phyloP scores from a whole-genome alignment of 306 rosid species.

The Dryas drummondii region DNA sequence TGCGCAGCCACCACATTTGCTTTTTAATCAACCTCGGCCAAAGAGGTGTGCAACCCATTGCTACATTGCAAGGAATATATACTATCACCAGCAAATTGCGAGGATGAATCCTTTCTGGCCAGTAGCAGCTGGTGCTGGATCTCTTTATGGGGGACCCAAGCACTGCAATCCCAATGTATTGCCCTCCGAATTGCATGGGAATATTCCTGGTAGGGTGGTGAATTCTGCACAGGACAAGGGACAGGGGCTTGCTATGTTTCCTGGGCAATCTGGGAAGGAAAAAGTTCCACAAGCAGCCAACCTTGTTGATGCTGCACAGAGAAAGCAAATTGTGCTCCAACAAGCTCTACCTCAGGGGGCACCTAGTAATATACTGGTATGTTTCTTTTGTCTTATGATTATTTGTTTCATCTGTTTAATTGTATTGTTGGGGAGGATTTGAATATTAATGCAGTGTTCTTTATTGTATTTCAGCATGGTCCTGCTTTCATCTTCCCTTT shows the following conservation, averaged over 20 bases:
- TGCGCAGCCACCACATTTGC: conserved; percentile 67
- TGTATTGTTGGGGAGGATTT: not conserved
- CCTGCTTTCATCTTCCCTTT: conserved; percentile 87
- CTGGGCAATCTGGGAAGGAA: conserved; percentile 71
- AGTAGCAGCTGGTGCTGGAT: conserved; percentile 77
- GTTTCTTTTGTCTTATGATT: not conserved
- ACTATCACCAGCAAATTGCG: conserved; percentile 71
- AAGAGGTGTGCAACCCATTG: conserved; percentile 93
- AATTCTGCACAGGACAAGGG: conserved; percentile 74
- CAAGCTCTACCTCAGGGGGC: conserved; percentile 85
- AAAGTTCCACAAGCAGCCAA: conserved; percentile 56
- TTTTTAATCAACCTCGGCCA: conserved; percentile 79
- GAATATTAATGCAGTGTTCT: not conserved
- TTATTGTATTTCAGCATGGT: conserved; percentile 59
- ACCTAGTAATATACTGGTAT: conserved; percentile 81
- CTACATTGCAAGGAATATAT: conserved; percentile 83
- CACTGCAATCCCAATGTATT: conserved; percentile 54
- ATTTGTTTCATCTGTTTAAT: not conserved
- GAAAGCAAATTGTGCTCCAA: conserved; percentile 81
- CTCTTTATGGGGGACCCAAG: conserved; percentile 66
- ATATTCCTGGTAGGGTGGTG: conserved; percentile 39
- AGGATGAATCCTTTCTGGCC: conserved; percentile 96
- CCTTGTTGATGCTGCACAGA: conserved; percentile 58
- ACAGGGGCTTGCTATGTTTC: conserved; percentile 53
- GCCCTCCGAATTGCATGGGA: conserved; percentile 69